Percentiles rank a stretch among this genome's conserved stretches.
Evolutionary conservation across 2,329 filamentous ascomycete species (phyloP).

Genomic region (Coniochaeta pulveracea): DNA sequence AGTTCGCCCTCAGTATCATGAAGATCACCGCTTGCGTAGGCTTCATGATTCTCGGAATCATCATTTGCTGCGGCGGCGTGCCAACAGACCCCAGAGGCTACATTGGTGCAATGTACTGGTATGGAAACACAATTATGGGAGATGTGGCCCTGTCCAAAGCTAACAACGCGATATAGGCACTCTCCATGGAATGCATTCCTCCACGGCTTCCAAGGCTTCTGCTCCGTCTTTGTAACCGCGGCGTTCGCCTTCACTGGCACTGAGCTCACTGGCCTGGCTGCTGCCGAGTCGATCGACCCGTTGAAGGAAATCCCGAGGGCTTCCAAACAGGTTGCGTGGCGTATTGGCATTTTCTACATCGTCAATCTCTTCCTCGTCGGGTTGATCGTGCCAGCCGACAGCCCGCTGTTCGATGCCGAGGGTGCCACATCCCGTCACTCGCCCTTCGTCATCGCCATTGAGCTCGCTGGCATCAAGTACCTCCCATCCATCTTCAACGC

Average conservation of each 20-base stretch:
- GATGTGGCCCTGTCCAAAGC: slow-evolving; percentile 3
- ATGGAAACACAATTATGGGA: slow-evolving; percentile 26
- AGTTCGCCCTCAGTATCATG: slow-evolving; percentile 42
- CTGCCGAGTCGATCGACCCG: slow-evolving; percentile 31
- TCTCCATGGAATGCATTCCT: slow-evolving; percentile 25
- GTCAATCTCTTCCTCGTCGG: slow-evolving; percentile 30
- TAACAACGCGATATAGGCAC: slow-evolving; percentile 2
- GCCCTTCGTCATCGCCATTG: slow-evolving; percentile 34
- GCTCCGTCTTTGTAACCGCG: slow-evolving; percentile 32
- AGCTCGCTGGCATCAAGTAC: slow-evolving; percentile 29
- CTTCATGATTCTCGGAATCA: slow-evolving; percentile 50
- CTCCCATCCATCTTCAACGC: slow-evolving; percentile 36
- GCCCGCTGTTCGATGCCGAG: slow-evolving; percentile 18
- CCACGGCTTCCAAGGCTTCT: slow-evolving; percentile 32
- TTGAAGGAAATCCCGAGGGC: slow-evolving; percentile 30
- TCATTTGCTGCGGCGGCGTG: slow-evolving; percentile 42
- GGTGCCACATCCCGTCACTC: slow-evolving; percentile 22
- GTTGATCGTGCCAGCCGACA: slow-evolving; percentile 26
- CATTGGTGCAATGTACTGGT: slow-evolving; percentile 47
- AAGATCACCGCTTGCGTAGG: slow-evolving; percentile 44
- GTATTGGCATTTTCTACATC: slow-evolving; percentile 34
- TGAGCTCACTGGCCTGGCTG: slow-evolving; percentile 32
- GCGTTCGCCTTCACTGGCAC: slow-evolving; percentile 33
- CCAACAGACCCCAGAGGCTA: slow-evolving; percentile 33
- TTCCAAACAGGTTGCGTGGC: slow-evolving; percentile 36